These are phyloP conservation scores for Yamagishiella unicocca DNA, from an alignment of 139 green algal species.

Conservation along the genomic window DNA sequence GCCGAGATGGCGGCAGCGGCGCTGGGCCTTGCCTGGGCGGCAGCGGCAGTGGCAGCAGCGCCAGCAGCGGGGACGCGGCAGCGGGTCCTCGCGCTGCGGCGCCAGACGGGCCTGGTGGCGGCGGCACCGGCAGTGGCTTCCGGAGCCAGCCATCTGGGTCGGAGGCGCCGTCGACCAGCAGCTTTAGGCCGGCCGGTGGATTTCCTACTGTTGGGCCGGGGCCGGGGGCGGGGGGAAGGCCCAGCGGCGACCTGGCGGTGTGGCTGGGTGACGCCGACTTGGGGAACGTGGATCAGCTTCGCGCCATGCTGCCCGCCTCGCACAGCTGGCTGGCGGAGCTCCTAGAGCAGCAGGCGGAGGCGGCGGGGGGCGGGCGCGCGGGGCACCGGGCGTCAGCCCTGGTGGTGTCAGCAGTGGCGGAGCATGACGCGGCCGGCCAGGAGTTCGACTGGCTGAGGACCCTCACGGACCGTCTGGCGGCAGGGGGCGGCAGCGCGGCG, in stretches of 20 bases:
- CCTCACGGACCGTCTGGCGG: not conserved
- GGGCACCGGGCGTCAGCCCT: not conserved
- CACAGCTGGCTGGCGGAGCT: not conserved
- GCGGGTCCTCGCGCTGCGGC: not conserved
- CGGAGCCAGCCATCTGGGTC: no score
- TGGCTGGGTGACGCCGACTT: not conserved
- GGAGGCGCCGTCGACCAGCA: not conserved
- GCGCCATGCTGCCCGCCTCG: not conserved
- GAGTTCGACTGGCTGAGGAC: conserved; percentile 10
- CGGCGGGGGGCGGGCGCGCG: not conserved
- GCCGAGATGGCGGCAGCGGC: no score
- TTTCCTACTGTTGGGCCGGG: no score
- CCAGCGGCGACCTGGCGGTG: not conserved
- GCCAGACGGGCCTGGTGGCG: not conserved
- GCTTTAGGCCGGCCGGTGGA: no score
- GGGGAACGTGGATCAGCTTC: not conserved
- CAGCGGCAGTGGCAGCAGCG: not conserved
- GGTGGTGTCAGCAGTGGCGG: not conserved
- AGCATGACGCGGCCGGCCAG: not conserved
- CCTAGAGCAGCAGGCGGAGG: not conserved
- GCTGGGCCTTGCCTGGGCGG: no score
- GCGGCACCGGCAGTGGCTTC: not conserved
- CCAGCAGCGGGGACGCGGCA: not conserved
- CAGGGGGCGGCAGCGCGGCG: not conserved
- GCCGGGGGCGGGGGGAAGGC: not conserved